Evolutionary conservation across 768 basidiomycete genomes (phyloP), one percentile per base, ranked within the genome.

Genomic region (Xerocomus brunneocitrinus): DNA sequence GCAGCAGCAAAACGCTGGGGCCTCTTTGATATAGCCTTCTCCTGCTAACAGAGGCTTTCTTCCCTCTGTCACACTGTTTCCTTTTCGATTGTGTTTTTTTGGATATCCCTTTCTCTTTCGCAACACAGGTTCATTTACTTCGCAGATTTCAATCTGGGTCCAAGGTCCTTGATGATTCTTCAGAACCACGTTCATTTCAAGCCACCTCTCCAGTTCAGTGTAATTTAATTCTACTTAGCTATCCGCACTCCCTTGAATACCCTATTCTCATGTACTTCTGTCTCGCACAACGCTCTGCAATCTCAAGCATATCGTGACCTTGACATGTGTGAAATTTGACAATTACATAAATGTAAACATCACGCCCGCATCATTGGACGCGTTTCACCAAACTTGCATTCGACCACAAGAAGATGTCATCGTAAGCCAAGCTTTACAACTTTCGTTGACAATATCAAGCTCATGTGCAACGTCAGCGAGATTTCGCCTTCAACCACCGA

Each of bases 11-110:
- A 76, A 76, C 48, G 71, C 70, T 22, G 71, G 71, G 9, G 67
- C 74, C 8, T 80, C 80, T 24, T 67, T 84, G 51, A 82, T 83
- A 56, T 84, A 70, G 67, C 57, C 32, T 39, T 40, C 41, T 45
- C 43, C 38, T 57, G 52, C 59, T 61, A 59, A 52, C 46, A 27
- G 54, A 53, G 14, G 39, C 34, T 22, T 42, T 7, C 28, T 12
- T 31, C 38, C 36, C 19, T 28, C 10, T 43, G n/a, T 47, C 25
- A 27, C 46, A 4, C 47, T 59, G 14, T 35, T 9, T 14, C 47
- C 19, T 24, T 40, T 46, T 36, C 27, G 42, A 53, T 41, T 38
- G 36, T 28, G 43, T 46, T 24, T 45, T 45, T 49, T 55, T 56
- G 39, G 54, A 53, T 44, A 43, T 36, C 16, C 25, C n/a, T 38